phyloP scores from a whole-genome alignment of 2,329 filamentous ascomycete genomes.

The Fusarium redolens region DNA sequence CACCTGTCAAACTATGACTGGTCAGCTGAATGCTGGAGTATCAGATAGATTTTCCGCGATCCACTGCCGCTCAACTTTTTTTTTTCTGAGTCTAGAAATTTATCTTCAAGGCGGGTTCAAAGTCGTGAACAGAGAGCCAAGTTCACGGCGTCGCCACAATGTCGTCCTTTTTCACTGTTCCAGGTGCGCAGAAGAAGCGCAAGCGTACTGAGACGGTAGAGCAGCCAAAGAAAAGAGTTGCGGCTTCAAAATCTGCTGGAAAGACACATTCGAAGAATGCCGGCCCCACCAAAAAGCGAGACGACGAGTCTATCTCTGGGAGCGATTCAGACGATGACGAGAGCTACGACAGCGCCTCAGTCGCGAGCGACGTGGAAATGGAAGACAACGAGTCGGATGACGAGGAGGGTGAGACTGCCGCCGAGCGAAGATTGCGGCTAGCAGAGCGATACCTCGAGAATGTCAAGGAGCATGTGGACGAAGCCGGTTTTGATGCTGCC shows the following conservation, averaged over 20 bases:
- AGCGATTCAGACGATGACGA: constrained; percentile 79
- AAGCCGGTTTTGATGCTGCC: constrained; percentile 88
- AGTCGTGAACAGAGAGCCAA: constrained; percentile 44
- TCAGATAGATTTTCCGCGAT: constrained; percentile 39
- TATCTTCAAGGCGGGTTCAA: constrained; percentile 45
- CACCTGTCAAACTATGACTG: constrained; percentile 41
- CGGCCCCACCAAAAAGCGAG: constrained; percentile 59
- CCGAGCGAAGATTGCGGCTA: constrained; percentile 85
- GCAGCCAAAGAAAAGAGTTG: constrained; percentile 69
- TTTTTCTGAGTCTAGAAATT: constrained; percentile 51
- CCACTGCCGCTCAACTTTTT: constrained; percentile 54
- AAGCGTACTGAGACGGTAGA: constrained; percentile 74
- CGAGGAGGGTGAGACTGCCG: constrained; percentile 87
- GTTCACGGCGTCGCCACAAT: constrained; percentile 60
- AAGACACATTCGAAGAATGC: constrained; percentile 56
- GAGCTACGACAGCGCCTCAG: constrained; percentile 52
- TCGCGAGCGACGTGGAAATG: constrained; percentile 61
- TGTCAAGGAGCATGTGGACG: constrained; percentile 83
- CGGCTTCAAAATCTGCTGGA: constrained; percentile 57
- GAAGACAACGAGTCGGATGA: constrained; percentile 68
- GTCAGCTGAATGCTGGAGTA: constrained; percentile 3
- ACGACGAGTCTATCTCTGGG: constrained; percentile 83
- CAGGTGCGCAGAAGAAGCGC: constrained; percentile 88
- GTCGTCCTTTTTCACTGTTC: constrained; percentile 96
- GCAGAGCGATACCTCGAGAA: constrained; percentile 95